Conservation (phyloP, 2,329 filamentous ascomycete species). For the Fusarium piperis region DNA sequence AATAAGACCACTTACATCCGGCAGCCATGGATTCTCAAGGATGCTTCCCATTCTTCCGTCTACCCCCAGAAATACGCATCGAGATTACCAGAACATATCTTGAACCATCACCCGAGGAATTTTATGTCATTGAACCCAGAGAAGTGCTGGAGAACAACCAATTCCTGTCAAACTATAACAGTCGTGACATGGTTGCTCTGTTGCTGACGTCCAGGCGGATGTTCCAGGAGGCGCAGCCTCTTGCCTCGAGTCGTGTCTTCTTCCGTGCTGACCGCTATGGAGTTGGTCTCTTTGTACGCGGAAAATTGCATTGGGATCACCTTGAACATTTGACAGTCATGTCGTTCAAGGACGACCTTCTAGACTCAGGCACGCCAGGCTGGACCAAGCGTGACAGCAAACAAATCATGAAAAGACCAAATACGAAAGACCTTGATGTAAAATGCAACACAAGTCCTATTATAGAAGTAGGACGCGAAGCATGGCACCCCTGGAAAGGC, state of each 20-base stretch:
- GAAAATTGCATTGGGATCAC: neutral
- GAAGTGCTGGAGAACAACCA: neutral
- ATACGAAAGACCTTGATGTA: neutral
- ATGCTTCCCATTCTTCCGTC: neutral
- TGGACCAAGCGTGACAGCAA: neutral
- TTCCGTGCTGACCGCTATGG: neutral
- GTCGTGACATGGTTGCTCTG: neutral
- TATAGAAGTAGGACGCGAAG: neutral
- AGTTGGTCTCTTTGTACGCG: neutral
- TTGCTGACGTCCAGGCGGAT: neutral
- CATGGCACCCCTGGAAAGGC: neutral
- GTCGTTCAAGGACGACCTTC: neutral
- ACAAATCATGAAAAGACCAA: neutral
- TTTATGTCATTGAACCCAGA: neutral
- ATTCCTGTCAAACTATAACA: neutral
- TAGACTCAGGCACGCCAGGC: neutral
- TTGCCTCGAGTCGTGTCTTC: neutral
- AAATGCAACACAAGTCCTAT: neutral
- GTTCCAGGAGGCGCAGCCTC: neutral
- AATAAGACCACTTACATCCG: too few species aligned
- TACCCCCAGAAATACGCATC: neutral
- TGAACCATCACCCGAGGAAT: neutral
- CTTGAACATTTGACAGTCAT: neutral
- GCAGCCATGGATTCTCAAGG: neutral
- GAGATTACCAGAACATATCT: neutral